Evolutionary conservation across 2,329 filamentous ascomycete genomes (phyloP), one percentile per base, ranked within the genome.

Genomic region (Penicillium sp.): DNA sequence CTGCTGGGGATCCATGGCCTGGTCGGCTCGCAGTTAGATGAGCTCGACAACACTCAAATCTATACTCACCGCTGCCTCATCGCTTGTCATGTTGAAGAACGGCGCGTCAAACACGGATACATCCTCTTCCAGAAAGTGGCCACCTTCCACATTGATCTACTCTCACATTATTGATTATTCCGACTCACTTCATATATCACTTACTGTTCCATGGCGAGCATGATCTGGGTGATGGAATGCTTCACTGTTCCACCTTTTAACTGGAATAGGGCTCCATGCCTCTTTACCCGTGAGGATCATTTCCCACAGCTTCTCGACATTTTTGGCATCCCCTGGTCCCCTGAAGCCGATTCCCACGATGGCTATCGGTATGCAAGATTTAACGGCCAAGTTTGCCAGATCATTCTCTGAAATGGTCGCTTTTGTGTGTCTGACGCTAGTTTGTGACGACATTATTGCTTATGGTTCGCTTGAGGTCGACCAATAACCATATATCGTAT

Each of bases 51-150:
- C 5, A 24, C 29, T 39, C 1, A n/a, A 16, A 37, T n/a, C 10
- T 3, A 5, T 26, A 51, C 63, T 34, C 47, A 67, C 66, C n/a
- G 64, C 60, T 10, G 69, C 70, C 45, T 72, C 69, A 14, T 71
- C 61, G 3, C 61, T 58, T 13, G 65, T 66, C 55, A 74, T 69
- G 39, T 69, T 68, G 50, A 74, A 74, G 48, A 75, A 74, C 0
- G 68, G 58, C 2, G 72, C 70, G 55, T 75, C 71, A 24, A 74
- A 72, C 1, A 57, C 14, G 2, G 58, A 60, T 10, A 69, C 18
- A 45, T 72, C 66, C 20, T 71, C 64, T 13, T 53, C 31, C 5
- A 70, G 31, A 31, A 70, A 70, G 40, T 68, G 64, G 0, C 65
- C 68, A 1, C 64, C 65, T 44, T 64, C 37, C 11, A 68, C 66